Percentiles rank a stretch among this genome's conserved stretches.
Conservation (phyloP, 2,329 filamentous ascomycete species). For the Knufia petricola region DNA sequence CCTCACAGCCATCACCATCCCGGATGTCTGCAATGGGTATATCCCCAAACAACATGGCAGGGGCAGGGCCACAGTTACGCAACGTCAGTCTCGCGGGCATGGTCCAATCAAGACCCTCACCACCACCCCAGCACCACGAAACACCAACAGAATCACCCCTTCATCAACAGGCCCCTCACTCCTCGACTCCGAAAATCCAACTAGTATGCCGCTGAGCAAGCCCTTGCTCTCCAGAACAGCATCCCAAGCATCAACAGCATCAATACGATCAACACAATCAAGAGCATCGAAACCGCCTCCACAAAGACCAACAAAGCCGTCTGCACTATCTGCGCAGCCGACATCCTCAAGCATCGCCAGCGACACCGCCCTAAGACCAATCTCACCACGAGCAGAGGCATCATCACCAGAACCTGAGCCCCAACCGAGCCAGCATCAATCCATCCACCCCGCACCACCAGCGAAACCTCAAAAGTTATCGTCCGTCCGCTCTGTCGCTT, state of each 20-base stretch:
- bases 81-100: conserved; percentile 3
- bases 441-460: conserved; percentile 11
- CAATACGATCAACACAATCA: conserved; percentile 28
- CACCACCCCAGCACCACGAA: conserved; percentile 11
- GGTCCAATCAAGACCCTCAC: conserved; percentile 1
- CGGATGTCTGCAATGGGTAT: conserved; percentile 16
- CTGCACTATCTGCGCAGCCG: conserved; percentile 26
- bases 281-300: conserved; percentile 37
- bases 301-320: conserved; percentile 55
- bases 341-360: conserved; percentile 1
- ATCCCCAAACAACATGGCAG: conserved; percentile 16
- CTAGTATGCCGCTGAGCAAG: conserved; percentile 3
- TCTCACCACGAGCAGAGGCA: conserved; percentile 4
- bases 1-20: conserved; percentile 17
- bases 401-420: conserved; percentile 4
- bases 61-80: background rate
- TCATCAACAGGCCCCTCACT: conserved; percentile 7
- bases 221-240: conserved; percentile 19
- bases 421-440: conserved; percentile 11
- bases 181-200: conserved; percentile 9
- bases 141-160: background rate
- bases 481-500: background rate
- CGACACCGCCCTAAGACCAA: background rate
- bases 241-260: conserved; percentile 29
- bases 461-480: background rate